These are phyloP conservation scores for Esteya vermicola DNA, from an alignment of 2,329 filamentous ascomycete genomes.

Conservation along the genomic window DNA sequence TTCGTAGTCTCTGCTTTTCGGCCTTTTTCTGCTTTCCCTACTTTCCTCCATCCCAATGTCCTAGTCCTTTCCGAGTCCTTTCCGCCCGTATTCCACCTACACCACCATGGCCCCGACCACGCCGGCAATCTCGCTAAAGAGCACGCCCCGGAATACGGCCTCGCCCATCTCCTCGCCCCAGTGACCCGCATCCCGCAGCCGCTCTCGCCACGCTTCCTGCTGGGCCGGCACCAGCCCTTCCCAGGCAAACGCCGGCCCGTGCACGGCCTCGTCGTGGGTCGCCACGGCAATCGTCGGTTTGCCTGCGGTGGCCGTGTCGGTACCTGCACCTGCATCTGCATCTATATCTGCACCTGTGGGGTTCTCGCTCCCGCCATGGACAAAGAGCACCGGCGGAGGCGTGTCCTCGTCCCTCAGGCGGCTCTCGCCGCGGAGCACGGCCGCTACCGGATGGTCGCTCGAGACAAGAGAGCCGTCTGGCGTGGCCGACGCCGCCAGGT, in stretches of 20 bases:
- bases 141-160: constrained; percentile 57
- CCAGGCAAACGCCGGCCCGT: constrained; percentile 45
- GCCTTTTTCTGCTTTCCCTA: too few species aligned
- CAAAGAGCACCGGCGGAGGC: constrained; percentile 5
- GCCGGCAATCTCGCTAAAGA: constrained; percentile 61
- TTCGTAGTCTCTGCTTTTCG: too few species aligned
- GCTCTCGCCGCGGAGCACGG: constrained; percentile 1
- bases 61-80: neutral
- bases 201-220: constrained; percentile 53
- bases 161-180: constrained; percentile 74
- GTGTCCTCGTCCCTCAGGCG: neutral
- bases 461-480: constrained; percentile 7
- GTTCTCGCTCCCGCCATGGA: constrained; percentile 9
- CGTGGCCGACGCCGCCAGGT: constrained; percentile 1
- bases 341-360: too few species aligned
- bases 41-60: too few species aligned
- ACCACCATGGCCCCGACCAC: constrained; percentile 38
- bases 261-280: constrained; percentile 29
- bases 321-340: too few species aligned
- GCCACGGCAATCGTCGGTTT: constrained; percentile 22
- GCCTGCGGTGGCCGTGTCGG: too few species aligned
- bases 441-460: too few species aligned
- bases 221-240: constrained; percentile 52
- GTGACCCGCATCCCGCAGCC: constrained; percentile 54
- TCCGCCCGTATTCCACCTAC: neutral